Evolutionary conservation across 768 basidiomycete genomes (phyloP), one percentile per base, ranked within the genome.

Genomic region (Boletus vermiculosoides): DNA sequence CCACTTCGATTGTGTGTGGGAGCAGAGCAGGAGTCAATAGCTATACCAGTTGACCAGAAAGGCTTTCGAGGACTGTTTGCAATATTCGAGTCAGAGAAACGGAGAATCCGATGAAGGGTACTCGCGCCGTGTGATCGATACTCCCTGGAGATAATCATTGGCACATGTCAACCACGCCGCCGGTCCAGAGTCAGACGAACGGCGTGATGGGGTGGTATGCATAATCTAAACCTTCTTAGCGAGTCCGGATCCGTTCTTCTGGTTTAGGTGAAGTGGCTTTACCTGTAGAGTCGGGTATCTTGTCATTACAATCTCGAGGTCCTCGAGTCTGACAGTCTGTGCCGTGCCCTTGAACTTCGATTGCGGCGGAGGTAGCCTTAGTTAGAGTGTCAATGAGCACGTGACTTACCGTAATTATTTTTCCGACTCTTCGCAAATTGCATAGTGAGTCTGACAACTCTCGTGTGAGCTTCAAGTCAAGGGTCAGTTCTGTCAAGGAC

Each of bases 81-180:
- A 31, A 41, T 37, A 48, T 13, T 51, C 15, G 20, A 45, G 7
- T 28, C 23, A 51, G 40, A 54, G 33, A 41, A 42, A 47, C 42
- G 54, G 37, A 46, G 41, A 20, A 49, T 52, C 33, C 10, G 51
- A 44, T 48, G 40, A 23, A 46, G 33, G 22, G 45, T 22, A 31
- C 45, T 48, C 54, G 23, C 34, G 25, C 55, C 23, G 18, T 51
- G 37, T 25, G 22, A 54, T 56, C 44, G 33, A 48, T 62, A 30
- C 48, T 33, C 18, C 9, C 51, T 66, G 64, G 56, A 47, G 61
- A 60, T 63, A 56, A 51, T 30, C 11, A n/a, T 23, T 36, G 50
- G 51, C 63, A 52, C 58, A 57, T 55, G 58, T 59, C 52, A 34
- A 53, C 62, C 62, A 64, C 62, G 57, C 56, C 53, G 36, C 41